Evolutionary conservation across 495 filamentous ascomycete genomes (phyloP).

Genomic region (Tetracladium setigerum): DNA sequence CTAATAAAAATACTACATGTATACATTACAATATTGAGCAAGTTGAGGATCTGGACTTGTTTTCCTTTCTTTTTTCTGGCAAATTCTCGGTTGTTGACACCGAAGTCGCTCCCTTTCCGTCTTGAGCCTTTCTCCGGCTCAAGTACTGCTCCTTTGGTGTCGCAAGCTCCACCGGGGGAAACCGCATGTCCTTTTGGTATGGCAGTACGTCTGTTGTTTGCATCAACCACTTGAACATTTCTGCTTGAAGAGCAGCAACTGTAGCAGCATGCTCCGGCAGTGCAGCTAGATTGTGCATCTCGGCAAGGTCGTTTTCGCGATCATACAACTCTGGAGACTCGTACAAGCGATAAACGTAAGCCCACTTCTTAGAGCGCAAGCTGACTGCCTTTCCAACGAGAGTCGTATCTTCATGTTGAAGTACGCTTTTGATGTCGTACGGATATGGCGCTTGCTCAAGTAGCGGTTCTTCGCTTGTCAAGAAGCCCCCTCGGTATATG

Average conservation of each 20-base stretch:
- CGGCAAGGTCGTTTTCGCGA: slow-evolving; percentile 14
- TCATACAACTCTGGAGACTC: slow-evolving; percentile 24
- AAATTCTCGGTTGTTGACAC: not conserved
- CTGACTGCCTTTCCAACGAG: slow-evolving; percentile 24
- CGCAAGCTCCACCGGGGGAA: slow-evolving; percentile 21
- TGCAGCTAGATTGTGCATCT: slow-evolving; percentile 18
- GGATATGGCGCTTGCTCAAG: slow-evolving; percentile 23
- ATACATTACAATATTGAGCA: not conserved
- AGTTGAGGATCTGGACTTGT: not conserved
- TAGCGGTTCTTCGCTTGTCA: slow-evolving; percentile 21
- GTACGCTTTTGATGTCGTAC: slow-evolving; percentile 23
- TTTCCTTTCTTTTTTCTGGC: not conserved
- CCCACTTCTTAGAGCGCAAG: slow-evolving; percentile 18
- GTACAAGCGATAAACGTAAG: slow-evolving; percentile 24
- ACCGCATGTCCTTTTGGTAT: slow-evolving; percentile 16
- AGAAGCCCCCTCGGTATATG: slow-evolving; percentile 24
- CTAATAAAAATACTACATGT: not conserved
- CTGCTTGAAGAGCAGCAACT: slow-evolving; percentile 14
- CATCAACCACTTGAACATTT: slow-evolving; percentile 20
- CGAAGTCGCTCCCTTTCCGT: not conserved
- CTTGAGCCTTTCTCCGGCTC: not conserved
- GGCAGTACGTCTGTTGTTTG: slow-evolving; percentile 17
- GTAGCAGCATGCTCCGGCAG: slow-evolving; percentile 11
- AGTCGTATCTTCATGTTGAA: slow-evolving; percentile 25
- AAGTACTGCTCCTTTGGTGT: slow-evolving; percentile 5